Conservation (phyloP, 2,329 filamentous ascomycete genomes). For the Neocucurbitaria cava region DNA sequence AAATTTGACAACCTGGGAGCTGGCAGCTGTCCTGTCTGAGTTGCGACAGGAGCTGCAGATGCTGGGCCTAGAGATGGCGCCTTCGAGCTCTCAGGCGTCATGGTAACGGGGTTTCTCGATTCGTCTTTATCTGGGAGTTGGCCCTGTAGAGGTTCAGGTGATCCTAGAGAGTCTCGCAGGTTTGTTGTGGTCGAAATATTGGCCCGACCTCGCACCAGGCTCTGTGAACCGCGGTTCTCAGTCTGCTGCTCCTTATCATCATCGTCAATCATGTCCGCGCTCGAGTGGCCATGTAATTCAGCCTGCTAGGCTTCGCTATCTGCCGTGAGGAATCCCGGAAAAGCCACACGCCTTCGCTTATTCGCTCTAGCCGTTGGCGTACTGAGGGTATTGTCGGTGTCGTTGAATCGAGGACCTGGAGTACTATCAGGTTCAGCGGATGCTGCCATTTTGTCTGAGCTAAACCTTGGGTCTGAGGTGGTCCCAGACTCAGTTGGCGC, state of each 20-base stretch:
- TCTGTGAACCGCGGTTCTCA: neutral
- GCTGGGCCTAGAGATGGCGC: neutral
- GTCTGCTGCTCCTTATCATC: neutral
- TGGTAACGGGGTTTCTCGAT: too few relatives aligned
- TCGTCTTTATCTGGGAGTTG: neutral
- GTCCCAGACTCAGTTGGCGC: neutral
- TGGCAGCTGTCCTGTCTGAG: neutral
- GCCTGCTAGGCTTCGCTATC: neutral
- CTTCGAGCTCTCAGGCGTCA: neutral
- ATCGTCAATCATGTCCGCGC: neutral
- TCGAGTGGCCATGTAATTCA: neutral
- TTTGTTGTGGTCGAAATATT: too few relatives aligned
- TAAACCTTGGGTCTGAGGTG: too few relatives aligned
- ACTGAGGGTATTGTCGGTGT: neutral
- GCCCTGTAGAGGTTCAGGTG: too few relatives aligned
- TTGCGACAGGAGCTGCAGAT: neutral
- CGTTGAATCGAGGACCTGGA: neutral
- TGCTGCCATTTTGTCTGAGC: neutral
- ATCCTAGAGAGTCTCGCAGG: too few relatives aligned
- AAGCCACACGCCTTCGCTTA: neutral
- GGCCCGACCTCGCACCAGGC: neutral
- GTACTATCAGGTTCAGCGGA: neutral
- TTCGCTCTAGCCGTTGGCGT: neutral
- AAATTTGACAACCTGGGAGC: neutral
- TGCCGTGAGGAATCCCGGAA: neutral